Conservation (phyloP, 2,329 filamentous ascomycete species). For the Claviceps quebecensis region DNA sequence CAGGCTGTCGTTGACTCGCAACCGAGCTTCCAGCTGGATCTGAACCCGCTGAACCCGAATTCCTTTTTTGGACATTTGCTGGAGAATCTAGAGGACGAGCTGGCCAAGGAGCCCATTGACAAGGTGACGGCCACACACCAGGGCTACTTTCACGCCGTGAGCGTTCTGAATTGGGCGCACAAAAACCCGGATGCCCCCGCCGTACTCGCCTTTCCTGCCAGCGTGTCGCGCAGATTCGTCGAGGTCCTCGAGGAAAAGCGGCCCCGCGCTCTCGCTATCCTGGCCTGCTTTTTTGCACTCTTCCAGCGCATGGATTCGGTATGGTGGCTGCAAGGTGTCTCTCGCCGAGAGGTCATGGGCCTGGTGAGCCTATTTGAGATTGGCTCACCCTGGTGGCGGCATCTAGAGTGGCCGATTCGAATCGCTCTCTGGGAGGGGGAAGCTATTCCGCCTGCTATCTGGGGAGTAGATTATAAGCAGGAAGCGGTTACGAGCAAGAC, state of each 20-base stretch:
- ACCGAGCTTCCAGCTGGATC: slow-evolving; percentile 45
- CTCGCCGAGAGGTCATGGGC: slow-evolving; percentile 50
- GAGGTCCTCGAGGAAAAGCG: slow-evolving; percentile 44
- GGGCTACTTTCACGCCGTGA: slow-evolving; percentile 50
- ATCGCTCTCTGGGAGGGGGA: slow-evolving; percentile 43
- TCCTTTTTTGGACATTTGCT: slow-evolving; percentile 50
- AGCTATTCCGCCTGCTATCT: slow-evolving; percentile 38
- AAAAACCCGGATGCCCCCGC: slow-evolving; percentile 44
- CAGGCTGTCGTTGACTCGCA: slow-evolving; percentile 50
- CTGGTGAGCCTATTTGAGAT: slow-evolving; percentile 45
- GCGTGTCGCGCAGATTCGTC: slow-evolving; percentile 46
- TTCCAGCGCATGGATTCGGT: slow-evolving; percentile 46
- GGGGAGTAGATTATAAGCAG: slow-evolving; percentile 38
- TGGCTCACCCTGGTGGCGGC: slow-evolving; percentile 46
- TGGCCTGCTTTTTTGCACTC: slow-evolving; percentile 53
- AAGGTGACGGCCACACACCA: slow-evolving; percentile 24
- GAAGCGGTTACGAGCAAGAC: slow-evolving; percentile 23
- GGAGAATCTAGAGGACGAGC: slow-evolving; percentile 42
- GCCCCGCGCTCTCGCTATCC: slow-evolving; percentile 47
- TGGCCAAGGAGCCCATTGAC: slow-evolving; percentile 23
- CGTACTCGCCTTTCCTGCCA: slow-evolving; percentile 49
- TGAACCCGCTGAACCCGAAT: slow-evolving; percentile 33
- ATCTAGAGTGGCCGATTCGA: slow-evolving; percentile 45
- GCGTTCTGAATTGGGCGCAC: slow-evolving; percentile 53
- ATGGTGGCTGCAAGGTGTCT: slow-evolving; percentile 60